Base-by-base conservation (phyloP, 2,329 filamentous ascomycete species). In the Colletotrichum destructivum region DNA sequence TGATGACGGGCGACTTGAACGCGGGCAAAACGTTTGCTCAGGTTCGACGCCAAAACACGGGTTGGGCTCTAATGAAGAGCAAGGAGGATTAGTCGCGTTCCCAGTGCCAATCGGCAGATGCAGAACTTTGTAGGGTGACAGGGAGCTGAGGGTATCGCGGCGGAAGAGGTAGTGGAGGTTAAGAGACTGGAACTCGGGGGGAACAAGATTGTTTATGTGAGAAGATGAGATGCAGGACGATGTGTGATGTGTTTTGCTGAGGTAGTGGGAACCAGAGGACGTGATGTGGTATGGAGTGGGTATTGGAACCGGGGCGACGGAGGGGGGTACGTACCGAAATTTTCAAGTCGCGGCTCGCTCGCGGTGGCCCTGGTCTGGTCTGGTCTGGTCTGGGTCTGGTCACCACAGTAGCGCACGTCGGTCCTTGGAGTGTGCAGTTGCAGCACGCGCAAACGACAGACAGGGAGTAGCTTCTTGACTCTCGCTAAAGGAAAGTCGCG, bases 221-320 rank as follows among this genome's bases (percentile, higher is more conserved):
- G 52, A 66, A 59, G 61, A 61, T 18, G 59, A 64, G 44, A 26
- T 59, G 69, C 52, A 55, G 47, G 59, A 59, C 57, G 47, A 55
- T 69, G 65, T 60, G 65, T 63, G 62, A 61, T 69, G 64, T 71
- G 69, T 71, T 69, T 72, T 72, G 66, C 70, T 66, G 44, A 69
- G 70, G 66, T 66, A 66, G 70, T 70, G 70, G 66, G 60, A 72
- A 71, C 69, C 23, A 38, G 38, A 63, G 59, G 70, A 72, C 70
- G 70, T 72, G 70, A 72, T 70, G 70, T 72, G 66, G 69, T 69
- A 64, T 70, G 66, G 21, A 52, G 70, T 71, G 69, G 65, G 69
- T 63, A 71, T 71, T 69, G 69, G 52, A 57, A 68, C 68, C 67
- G 38, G 57, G 57, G 67, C 64, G 35, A n/a, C 38, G 15, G 23